phyloP scores from a whole-genome alignment of 2,329 filamentous ascomycete genomes.

The Pestalotiopsis sp. region DNA sequence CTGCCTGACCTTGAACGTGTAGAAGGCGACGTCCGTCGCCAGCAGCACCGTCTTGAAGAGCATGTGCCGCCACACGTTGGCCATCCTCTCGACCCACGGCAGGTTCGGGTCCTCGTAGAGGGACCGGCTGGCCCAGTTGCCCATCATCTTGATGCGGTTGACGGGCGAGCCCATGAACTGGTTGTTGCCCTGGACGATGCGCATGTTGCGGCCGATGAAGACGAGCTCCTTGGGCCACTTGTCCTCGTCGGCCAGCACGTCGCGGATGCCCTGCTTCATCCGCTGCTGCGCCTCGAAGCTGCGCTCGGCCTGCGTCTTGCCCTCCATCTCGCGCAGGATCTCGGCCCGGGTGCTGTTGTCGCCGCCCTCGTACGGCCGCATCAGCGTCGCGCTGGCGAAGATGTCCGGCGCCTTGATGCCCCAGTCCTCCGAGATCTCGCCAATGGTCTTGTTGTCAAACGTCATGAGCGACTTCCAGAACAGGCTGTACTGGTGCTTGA shows the following conservation, averaged over 20 bases:
- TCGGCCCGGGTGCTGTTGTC: slow-evolving; percentile 66
- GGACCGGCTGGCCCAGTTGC: slow-evolving; percentile 83
- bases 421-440: slow-evolving; percentile 75
- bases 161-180: slow-evolving; percentile 88
- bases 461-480: slow-evolving; percentile 96
- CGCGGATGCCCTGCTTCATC: slow-evolving; percentile 69
- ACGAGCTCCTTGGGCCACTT: slow-evolving; percentile 90
- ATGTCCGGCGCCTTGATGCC: slow-evolving; percentile 88
- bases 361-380: slow-evolving; percentile 89
- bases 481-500: slow-evolving; percentile 81
- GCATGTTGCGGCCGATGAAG: slow-evolving; percentile 88
- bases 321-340: slow-evolving; percentile 67
- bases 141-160: slow-evolving; percentile 92
- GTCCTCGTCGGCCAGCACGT: slow-evolving; percentile 79
- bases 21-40: slow-evolving; percentile 80
- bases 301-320: slow-evolving; percentile 66
- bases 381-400: slow-evolving; percentile 86
- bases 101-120: slow-evolving; percentile 75
- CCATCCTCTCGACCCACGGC: slow-evolving; percentile 61
- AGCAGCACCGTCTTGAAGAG: slow-evolving; percentile 81
- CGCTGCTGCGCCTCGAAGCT: slow-evolving; percentile 88
- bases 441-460: slow-evolving; percentile 84
- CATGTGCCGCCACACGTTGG: slow-evolving; percentile 75
- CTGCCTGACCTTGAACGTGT: slow-evolving; percentile 77
- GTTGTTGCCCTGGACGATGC: slow-evolving; percentile 93